A percentile compares a stretch with the other conserved stretches of the same genome.
phyloP scores from a whole-genome alignment of 2,329 filamentous ascomycete genomes.

The Aspergillus sp. region DNA sequence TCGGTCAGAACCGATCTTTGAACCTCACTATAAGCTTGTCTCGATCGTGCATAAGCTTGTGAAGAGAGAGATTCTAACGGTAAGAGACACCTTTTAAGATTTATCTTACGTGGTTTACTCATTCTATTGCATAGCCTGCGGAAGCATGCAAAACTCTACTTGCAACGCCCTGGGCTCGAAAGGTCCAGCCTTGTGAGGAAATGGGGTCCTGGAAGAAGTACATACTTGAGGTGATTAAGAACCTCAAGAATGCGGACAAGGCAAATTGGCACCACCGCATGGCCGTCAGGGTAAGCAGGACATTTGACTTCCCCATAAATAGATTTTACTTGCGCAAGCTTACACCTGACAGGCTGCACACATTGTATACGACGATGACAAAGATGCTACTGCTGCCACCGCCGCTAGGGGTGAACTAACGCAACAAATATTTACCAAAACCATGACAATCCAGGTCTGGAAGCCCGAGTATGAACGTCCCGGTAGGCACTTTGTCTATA shows the following conservation, averaged over 20 bases:
- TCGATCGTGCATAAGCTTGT: conserved; percentile 82
- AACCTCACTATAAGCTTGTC: conserved; percentile 90
- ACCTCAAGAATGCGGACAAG: conserved; percentile 71
- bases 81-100: conserved; percentile 22
- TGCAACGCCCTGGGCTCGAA: conserved; percentile 56
- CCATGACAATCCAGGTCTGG: conserved; percentile 93
- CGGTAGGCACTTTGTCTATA: conserved; percentile 89
- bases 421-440: conserved; percentile 86
- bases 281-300: conserved; percentile 65
- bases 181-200: conserved; percentile 50
- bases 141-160: conserved; percentile 53
- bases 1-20: conserved; percentile 72
- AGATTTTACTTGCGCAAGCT: conserved; percentile 25
- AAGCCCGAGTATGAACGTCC: conserved; percentile 83
- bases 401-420: conserved; percentile 77
- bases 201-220: conserved; percentile 60
- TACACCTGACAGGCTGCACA: conserved; percentile 52
- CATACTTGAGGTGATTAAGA: conserved; percentile 59
- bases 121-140: conserved; percentile 39
- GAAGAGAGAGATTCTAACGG: conserved; percentile 46
- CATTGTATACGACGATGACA: conserved; percentile 59
- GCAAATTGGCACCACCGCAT: conserved; percentile 95
- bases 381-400: conserved; percentile 52
- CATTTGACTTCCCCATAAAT: neutral
- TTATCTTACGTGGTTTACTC: conserved; percentile 3